Evolutionary conservation across 1,139 yeast genomes (phyloP).

Genomic region (Hyphopichia wangnamkhiaoensis): DNA sequence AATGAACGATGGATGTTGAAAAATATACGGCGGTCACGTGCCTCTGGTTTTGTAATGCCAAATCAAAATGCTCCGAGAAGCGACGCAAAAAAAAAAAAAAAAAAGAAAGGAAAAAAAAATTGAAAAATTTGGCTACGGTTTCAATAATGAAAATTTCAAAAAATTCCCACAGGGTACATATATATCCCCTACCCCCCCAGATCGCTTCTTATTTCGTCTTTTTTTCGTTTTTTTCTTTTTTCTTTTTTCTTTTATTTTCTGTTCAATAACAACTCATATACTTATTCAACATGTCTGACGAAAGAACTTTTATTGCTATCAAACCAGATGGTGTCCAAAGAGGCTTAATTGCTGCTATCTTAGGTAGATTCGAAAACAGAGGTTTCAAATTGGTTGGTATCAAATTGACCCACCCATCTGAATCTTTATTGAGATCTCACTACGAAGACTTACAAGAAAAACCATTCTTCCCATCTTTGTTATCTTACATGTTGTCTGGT

Average conservation of each 20-base stretch:
- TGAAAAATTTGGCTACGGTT: no score
- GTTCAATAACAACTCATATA: constrained; percentile 5
- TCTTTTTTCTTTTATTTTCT: not conserved
- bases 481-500: constrained; percentile 96
- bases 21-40: no score
- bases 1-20: no score
- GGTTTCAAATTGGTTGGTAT: constrained; percentile 97
- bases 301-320: constrained; percentile 98
- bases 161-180: not conserved
- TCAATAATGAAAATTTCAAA: no score
- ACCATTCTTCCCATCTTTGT: constrained; percentile 96
- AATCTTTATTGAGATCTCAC: constrained; percentile 86
- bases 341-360: constrained; percentile 87
- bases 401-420: constrained; percentile 87
- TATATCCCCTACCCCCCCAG: not conserved
- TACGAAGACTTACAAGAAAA: constrained; percentile 92
- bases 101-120: not conserved
- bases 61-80: not conserved
- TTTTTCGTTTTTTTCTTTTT: not conserved
- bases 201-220: not conserved
- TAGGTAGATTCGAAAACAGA: constrained; percentile 94
- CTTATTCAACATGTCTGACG: constrained; percentile 59
- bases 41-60: no score
- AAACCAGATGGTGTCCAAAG: constrained; percentile 99
- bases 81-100: not conserved